These are phyloP conservation scores for Monotropa hypopitys DNA, from an alignment of 179 eudicot species.

Conservation along the genomic window DNA sequence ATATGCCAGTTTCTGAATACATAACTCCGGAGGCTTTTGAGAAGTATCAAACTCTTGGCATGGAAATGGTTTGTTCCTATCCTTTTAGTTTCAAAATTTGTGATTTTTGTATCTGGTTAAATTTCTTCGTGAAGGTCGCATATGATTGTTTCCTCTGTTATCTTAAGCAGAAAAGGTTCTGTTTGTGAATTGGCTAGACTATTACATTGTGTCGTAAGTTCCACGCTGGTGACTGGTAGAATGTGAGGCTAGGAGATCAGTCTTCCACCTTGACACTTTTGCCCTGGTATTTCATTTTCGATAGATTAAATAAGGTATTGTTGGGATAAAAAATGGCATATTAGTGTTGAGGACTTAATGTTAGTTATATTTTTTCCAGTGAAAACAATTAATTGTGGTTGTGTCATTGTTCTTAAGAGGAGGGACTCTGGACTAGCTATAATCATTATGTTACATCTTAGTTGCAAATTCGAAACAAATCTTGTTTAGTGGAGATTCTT, in stretches of 20 bases:
- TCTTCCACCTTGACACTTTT: too few relatives aligned
- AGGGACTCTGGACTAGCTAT: background rate
- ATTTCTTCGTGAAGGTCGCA: background rate
- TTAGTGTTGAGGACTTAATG: background rate
- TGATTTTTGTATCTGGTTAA: background rate
- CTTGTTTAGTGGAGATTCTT: background rate
- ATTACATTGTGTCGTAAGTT: background rate
- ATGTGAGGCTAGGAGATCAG: background rate
- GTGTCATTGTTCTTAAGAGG: background rate
- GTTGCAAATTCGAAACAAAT: background rate
- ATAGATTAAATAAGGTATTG: background rate
- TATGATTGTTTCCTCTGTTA: background rate
- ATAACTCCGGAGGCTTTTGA: conserved; percentile 89
- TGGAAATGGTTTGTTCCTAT: conserved; percentile 63
- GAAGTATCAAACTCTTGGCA: conserved; percentile 64
- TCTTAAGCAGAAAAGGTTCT: background rate
- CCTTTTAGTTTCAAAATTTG: conserved; percentile 1
- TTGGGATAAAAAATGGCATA: background rate
- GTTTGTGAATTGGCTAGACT: background rate
- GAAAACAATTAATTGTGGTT: background rate
- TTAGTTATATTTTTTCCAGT: background rate
- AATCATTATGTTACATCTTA: background rate
- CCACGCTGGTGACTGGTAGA: background rate
- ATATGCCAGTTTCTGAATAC: conserved; percentile 87
- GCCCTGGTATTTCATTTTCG: background rate